A percentile compares a stretch with the other conserved stretches of the same genome.
Evolutionary conservation across 139 green algal species (phyloP).

Genomic region (Picocystis salinarum): DNA sequence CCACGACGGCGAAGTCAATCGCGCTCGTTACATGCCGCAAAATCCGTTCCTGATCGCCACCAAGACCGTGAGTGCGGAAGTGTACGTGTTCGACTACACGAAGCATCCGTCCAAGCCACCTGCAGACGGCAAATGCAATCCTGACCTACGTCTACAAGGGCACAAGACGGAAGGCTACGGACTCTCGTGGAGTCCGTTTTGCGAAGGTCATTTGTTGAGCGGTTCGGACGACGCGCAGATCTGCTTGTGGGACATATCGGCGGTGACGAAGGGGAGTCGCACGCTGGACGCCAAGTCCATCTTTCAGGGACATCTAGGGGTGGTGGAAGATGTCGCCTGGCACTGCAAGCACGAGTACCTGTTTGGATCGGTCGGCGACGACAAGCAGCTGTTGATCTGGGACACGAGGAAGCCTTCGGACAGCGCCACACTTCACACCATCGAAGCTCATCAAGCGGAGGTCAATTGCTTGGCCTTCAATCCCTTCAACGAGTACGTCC

Average conservation of each 20-base stretch:
- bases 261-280: slow-evolving; percentile 7
- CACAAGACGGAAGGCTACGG: slow-evolving; percentile 93
- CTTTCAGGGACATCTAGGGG: slow-evolving; percentile 44
- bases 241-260: slow-evolving; percentile 92
- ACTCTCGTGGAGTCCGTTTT: slow-evolving; percentile 78
- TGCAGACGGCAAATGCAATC: slow-evolving; percentile 50
- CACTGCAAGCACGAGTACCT: slow-evolving; percentile 71
- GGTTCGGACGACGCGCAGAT: slow-evolving; percentile 95
- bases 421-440: background rate
- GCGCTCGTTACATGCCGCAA: slow-evolving; percentile 55
- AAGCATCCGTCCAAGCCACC: slow-evolving; percentile 82
- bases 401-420: slow-evolving; percentile 50
- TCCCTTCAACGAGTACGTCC: slow-evolving; percentile 84
- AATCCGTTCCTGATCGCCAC: slow-evolving; percentile 91
- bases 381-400: slow-evolving; percentile 90
- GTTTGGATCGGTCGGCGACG: slow-evolving; percentile 90
- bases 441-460: too few relatives aligned
- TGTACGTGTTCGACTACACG: slow-evolving; percentile 95
- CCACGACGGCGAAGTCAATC: slow-evolving; percentile 96
- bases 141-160: slow-evolving; percentile 68
- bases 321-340: slow-evolving; percentile 88
- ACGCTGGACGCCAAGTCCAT: slow-evolving; percentile 48
- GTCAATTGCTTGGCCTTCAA: slow-evolving; percentile 99
- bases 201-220: slow-evolving; percentile 66
- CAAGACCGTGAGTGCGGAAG: slow-evolving; percentile 77